Evolutionary conservation across 208 protist genomes (phyloP).

Genomic region (Zelonia costaricensis): DNA sequence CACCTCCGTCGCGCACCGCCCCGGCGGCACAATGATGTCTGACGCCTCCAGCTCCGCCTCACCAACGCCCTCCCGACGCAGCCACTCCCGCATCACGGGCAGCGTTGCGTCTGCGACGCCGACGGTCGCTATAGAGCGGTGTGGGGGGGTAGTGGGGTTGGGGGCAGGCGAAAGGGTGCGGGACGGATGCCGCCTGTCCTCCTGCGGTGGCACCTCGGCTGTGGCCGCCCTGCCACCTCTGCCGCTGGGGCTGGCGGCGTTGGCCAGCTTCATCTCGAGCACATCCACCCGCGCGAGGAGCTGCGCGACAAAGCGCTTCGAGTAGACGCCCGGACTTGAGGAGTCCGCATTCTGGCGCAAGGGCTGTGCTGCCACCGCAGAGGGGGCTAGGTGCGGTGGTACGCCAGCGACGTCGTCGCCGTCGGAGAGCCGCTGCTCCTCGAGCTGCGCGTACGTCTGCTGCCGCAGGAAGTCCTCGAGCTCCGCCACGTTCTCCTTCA

Average conservation of each 20-base stretch:
- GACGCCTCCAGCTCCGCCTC: slow-evolving; percentile 62
- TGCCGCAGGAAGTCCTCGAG: slow-evolving; percentile 51
- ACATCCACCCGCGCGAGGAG: slow-evolving; percentile 39
- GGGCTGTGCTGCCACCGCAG: no score
- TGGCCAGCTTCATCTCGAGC: slow-evolving; percentile 27
- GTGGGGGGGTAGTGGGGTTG: no score
- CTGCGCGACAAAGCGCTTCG: slow-evolving; percentile 28
- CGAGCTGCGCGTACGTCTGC: slow-evolving; percentile 29
- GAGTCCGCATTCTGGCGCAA: no score
- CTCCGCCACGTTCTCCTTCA: slow-evolving; percentile 67
- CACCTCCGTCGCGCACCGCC: slow-evolving; percentile 48
- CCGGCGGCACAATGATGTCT: slow-evolving; percentile 59
- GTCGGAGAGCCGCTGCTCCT: background rate
- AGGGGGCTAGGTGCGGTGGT: background rate
- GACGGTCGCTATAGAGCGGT: no score
- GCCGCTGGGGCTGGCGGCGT: background rate
- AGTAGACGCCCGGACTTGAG: background rate
- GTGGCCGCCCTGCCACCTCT: background rate
- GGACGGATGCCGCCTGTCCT: no score
- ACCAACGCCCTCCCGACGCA: slow-evolving; percentile 60
- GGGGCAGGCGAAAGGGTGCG: no score
- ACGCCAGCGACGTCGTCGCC: background rate
- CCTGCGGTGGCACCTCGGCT: background rate
- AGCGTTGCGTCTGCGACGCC: slow-evolving; percentile 1
- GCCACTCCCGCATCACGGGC: slow-evolving; percentile 66